Conservation (phyloP, 257 asterid genomes). For the Solanum appendiculatum region DNA sequence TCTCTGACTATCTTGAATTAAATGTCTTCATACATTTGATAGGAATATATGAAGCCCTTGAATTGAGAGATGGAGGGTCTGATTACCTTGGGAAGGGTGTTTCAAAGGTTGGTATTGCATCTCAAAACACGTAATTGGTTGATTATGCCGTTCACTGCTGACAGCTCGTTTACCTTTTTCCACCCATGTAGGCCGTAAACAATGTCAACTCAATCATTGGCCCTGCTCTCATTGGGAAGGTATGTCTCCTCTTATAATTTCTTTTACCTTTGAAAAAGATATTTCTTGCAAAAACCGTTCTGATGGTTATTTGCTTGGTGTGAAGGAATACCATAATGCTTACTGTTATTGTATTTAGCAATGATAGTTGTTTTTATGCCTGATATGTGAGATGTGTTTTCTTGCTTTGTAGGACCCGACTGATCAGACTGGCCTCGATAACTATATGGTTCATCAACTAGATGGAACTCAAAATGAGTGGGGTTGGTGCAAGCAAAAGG, state of each 20-base stretch:
- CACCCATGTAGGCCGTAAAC: slow-evolving; percentile 45
- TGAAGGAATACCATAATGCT: neutral
- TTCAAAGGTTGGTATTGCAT: slow-evolving; percentile 23
- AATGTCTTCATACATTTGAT: neutral
- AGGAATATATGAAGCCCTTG: slow-evolving; percentile 96
- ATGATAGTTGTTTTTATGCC: neutral
- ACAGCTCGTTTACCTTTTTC: neutral
- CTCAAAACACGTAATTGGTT: neutral
- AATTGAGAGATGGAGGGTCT: slow-evolving; percentile 95
- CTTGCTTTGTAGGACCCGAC: slow-evolving; percentile 55
- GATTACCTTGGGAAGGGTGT: slow-evolving; percentile 98
- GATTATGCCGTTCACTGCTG: neutral
- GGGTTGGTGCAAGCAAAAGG: slow-evolving; percentile 99
- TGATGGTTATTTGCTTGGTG: neutral
- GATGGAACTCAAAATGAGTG: slow-evolving; percentile 97
- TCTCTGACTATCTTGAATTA: neutral
- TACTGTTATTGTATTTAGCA: neutral
- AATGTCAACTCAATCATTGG: slow-evolving; percentile 80
- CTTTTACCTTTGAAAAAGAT: neutral
- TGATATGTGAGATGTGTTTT: neutral
- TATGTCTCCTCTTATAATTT: neutral
- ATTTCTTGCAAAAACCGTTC: neutral
- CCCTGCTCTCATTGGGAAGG: slow-evolving; percentile 96
- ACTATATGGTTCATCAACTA: slow-evolving; percentile 88
- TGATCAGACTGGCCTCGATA: slow-evolving; percentile 75